A percentile compares a stretch with the other conserved stretches of the same genome.
These are phyloP conservation scores for Yarrowia sp. DNA, from an alignment of 805 yeast genomes.

Conservation along the genomic window DNA sequence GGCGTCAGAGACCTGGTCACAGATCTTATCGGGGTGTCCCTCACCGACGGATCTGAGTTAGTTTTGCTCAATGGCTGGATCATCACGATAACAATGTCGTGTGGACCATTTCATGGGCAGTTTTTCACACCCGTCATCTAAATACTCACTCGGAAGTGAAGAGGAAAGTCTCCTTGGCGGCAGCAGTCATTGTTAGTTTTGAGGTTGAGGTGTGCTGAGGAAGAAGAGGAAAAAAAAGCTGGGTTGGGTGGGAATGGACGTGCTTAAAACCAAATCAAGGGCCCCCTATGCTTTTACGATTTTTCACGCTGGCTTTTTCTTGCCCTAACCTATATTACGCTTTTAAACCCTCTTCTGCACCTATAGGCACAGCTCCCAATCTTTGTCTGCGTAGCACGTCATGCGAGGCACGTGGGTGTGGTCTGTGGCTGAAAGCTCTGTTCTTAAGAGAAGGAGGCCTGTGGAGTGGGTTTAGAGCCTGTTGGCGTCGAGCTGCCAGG, in stretches of 20 bases:
- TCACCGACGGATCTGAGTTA: conserved; percentile 54
- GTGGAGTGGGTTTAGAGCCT: too few relatives aligned
- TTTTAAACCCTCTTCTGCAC: conserved; percentile 19
- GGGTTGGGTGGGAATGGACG: conserved; percentile 12
- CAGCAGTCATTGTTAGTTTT: conserved; percentile 36
- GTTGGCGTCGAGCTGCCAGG: background rate
- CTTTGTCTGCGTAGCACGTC: conserved; percentile 20
- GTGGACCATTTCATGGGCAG: background rate
- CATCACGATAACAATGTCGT: too few relatives aligned
- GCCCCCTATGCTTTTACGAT: conserved; percentile 9
- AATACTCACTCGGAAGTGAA: conserved; percentile 57
- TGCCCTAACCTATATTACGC: conserved; percentile 24
- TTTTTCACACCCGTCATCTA: background rate
- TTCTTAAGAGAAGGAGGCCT: too few relatives aligned
- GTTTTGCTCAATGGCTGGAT: background rate
- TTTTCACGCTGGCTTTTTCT: conserved; percentile 25
- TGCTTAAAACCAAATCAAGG: conserved; percentile 26
- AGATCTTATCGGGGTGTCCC: conserved; percentile 58
- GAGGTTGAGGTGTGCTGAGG: conserved; percentile 26
- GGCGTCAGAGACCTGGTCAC: conserved; percentile 99
- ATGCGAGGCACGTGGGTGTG: conserved; percentile 26
- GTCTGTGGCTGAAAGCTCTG: conserved; percentile 20
- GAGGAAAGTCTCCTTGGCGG: conserved; percentile 47
- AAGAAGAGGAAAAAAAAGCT: background rate
- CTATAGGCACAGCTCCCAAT: conserved; percentile 13